These are phyloP conservation scores for Colletotrichum magnum DNA, from an alignment of 2,329 filamentous ascomycete species.

Conservation along the genomic window DNA sequence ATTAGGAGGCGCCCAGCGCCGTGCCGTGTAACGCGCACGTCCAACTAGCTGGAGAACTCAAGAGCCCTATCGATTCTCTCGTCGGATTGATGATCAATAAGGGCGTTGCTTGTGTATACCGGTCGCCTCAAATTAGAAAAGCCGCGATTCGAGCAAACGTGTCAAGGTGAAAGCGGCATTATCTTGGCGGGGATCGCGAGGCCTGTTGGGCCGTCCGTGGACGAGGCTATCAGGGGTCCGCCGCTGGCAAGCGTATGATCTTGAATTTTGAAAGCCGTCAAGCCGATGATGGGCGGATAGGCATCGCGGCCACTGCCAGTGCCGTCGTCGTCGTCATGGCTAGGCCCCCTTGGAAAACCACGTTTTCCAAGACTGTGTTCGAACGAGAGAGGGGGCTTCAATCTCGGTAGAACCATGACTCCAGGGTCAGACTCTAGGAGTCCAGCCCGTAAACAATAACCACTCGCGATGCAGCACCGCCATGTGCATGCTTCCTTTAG, in stretches of 20 bases:
- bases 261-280: constrained; percentile 1
- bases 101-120: neutral
- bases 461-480: no score
- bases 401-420: constrained; percentile 24
- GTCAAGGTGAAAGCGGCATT: constrained; percentile 27
- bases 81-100: constrained; percentile 7
- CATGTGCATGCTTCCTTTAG: no score
- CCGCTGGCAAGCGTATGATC: constrained; percentile 1
- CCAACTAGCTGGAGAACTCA: neutral
- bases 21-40: neutral
- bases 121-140: constrained; percentile 17
- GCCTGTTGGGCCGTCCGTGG: neutral
- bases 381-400: constrained; percentile 21
- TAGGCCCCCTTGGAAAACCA: constrained; percentile 12
- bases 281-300: neutral
- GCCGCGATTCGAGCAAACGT: constrained; percentile 14
- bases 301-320: neutral
- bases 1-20: constrained; percentile 16
- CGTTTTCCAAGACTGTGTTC: constrained; percentile 9
- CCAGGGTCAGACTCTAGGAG: neutral
- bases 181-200: constrained; percentile 27
- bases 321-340: constrained; percentile 24
- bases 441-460: neutral
- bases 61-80: constrained; percentile 18
- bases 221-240: constrained; percentile 28